Evolutionary conservation across 2,329 filamentous ascomycete species (phyloP).

Genomic region (Seiridium unicorne): DNA sequence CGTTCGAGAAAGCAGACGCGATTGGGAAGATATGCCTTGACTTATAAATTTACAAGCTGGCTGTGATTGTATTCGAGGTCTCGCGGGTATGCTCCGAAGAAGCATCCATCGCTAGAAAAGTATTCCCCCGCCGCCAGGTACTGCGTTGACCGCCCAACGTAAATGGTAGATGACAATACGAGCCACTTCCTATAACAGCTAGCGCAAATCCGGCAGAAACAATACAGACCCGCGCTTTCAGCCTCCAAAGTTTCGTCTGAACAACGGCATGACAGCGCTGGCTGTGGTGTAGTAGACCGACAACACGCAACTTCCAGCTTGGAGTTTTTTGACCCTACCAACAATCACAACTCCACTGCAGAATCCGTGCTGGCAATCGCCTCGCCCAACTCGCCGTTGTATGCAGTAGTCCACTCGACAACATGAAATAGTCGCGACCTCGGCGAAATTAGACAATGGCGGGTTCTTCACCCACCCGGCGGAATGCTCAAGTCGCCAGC

Average conservation of each 20-base stretch:
- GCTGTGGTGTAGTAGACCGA: neutral
- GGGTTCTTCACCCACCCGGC: constrained; percentile 36
- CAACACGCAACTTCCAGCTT: neutral
- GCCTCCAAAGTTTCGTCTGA: constrained; percentile 3
- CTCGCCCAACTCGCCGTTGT: neutral
- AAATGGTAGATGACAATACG: too few relatives aligned
- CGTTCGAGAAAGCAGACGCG: too few relatives aligned
- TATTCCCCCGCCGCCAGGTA: too few relatives aligned
- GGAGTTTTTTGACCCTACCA: too few relatives aligned
- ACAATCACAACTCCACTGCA: too few relatives aligned
- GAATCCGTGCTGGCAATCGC: too few relatives aligned
- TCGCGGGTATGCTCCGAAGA: too few relatives aligned
- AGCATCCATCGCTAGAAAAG: too few relatives aligned
- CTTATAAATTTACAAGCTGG: too few relatives aligned
- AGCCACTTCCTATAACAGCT: neutral
- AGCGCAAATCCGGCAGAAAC: neutral
- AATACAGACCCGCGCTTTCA: constrained; percentile 3
- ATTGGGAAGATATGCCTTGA: too few relatives aligned
- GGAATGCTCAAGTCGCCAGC: constrained; percentile 35
- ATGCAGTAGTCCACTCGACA: neutral
- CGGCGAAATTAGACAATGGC: constrained; percentile 32
- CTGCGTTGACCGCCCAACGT: too few relatives aligned
- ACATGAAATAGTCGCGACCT: constrained; percentile 16
- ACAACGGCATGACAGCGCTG: neutral
- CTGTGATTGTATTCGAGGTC: too few relatives aligned